Base-by-base conservation (phyloP, 176 grass and related monocot genomes). In the Eragrostis nindensis region DNA sequence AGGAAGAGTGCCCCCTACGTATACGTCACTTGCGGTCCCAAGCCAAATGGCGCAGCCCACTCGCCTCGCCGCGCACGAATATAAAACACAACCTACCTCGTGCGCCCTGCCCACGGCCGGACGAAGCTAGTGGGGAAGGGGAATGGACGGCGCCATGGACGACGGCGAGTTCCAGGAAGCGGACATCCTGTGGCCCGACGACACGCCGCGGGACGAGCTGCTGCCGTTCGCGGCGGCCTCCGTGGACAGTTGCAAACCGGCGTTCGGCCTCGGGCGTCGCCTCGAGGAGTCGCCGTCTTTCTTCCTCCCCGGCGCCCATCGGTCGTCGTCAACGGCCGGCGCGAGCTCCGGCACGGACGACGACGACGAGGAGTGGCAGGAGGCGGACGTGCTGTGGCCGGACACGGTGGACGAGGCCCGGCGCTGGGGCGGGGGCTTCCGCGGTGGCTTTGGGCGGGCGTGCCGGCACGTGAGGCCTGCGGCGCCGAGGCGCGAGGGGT, bases 381-480 rank as follows among this genome's bases (percentile, higher is more conserved):
- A 90, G 79, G 74, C 79, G 52, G 83, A 90, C 74, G 88, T 90
- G 60, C 74, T 86, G 41, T 90, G 88, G 88, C 83, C 79, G 42
- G 88, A 86, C 42, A 68, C 49, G 46, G 62, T 43, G 60, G 88
- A 53, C 9, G 21, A 8, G 2, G 6, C 55, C 17, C 42, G 11
- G 16, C 61, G 48, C 27, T 26, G 59, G 5, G 68, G 53, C 26
- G 70, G 68, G 21, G 69, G 26, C 21, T 65, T 52, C 5, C 8
- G n/a, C 13, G 36, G 66, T 21, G 67, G 12, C 18, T 27, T 49
- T 40, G 54, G 25, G n/a, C 13, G 8, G 12, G 59, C 39, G 21
- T 47, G 61, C 42, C 40, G 70, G 62, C 84, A 12, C 16, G 27
- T 22, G 41, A 74, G 15, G 29, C 49, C 70, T 27, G 29, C 62